Evolutionary conservation across 768 basidiomycete species (phyloP), one percentile per base, ranked within the genome.

Genomic region (Cubamyces lactineus): DNA sequence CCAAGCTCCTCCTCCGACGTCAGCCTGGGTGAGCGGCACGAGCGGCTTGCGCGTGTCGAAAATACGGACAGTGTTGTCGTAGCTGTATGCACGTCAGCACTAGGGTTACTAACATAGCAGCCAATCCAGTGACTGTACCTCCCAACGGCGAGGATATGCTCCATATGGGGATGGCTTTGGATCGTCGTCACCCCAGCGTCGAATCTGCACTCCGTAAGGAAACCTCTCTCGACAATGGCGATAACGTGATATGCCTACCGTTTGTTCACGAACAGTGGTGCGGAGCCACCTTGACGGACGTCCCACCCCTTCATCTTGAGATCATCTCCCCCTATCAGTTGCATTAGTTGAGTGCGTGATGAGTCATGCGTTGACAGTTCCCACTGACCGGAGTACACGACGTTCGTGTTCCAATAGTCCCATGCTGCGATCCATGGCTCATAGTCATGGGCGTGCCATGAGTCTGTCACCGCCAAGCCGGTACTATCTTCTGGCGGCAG

Each of bases 371-470:
- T 9, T 1, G 40, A 26, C 19, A 38, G 16, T 5, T 38, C 46
- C 13, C 48, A 66, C 76, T 50, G 49, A 91, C 95, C 96, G 12
- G 94, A 94, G 76, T 92, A 98, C 4, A 97, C 78, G 39, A 92
- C 73, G 68, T 86, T 85, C 1, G 80, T 77, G 61, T 95, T 78
- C 91, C 94, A 96, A 65, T 89, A 87, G 69, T 98, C 84, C 88
- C 94, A 98, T 1, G 91, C 86, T 1, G 90, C 86, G 51, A 94
- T 85, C 97, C 97, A 99, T 0, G 96, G 91, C 71, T 99, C 97
- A 68, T 87, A 86, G 59, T 95, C 92, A 68, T 98, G 97, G 0
- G 92, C 96, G 60, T 85, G 79, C 95, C 95, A 98, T 1, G 79
- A 80, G 24, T 83, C 74, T 5, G 77, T 76, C 3, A 88, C 72